Evolutionary conservation across 306 rosid species (phyloP).

Genomic region (Cucumis cinereus): DNA sequence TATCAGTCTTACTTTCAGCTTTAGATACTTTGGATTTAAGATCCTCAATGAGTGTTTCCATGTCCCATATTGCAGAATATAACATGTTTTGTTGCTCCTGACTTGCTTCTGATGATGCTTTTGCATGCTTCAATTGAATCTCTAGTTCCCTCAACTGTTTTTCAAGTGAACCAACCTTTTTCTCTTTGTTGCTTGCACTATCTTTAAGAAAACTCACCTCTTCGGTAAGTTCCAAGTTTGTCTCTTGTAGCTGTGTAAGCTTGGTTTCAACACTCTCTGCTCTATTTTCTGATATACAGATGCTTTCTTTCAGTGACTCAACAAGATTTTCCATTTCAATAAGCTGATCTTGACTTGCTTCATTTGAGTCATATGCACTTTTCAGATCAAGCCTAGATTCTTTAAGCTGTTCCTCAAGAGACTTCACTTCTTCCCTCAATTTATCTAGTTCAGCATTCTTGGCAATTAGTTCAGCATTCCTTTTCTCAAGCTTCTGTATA

Average conservation of each 20-base stretch:
- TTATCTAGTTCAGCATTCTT: slow-evolving; percentile 33
- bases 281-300: slow-evolving; percentile 44
- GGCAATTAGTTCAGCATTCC: slow-evolving; percentile 23
- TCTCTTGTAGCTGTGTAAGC: slow-evolving; percentile 61
- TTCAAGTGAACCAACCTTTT: slow-evolving; percentile 80
- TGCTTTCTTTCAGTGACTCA: slow-evolving; percentile 50
- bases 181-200: slow-evolving; percentile 50
- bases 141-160: slow-evolving; percentile 73
- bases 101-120: slow-evolving; percentile 73
- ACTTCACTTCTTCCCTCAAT: slow-evolving; percentile 48
- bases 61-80: slow-evolving; percentile 93
- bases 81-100: slow-evolving; percentile 98
- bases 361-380: slow-evolving; percentile 27
- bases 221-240: slow-evolving; percentile 75
- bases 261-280: slow-evolving; percentile 69
- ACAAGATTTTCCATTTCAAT: slow-evolving; percentile 41
- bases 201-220: slow-evolving; percentile 76
- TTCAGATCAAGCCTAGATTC: slow-evolving; percentile 31
- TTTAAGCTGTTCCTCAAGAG: slow-evolving; percentile 37
- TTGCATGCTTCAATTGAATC: slow-evolving; percentile 71
- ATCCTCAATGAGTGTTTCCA: slow-evolving; percentile 93
- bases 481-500: slow-evolving; percentile 30
- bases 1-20: slow-evolving; percentile 61
- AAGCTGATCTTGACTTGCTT: slow-evolving; percentile 39
- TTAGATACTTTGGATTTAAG: slow-evolving; percentile 76